Evolutionary conservation across 768 basidiomycete genomes (phyloP).

Genomic region (Lactarius trivialis): DNA sequence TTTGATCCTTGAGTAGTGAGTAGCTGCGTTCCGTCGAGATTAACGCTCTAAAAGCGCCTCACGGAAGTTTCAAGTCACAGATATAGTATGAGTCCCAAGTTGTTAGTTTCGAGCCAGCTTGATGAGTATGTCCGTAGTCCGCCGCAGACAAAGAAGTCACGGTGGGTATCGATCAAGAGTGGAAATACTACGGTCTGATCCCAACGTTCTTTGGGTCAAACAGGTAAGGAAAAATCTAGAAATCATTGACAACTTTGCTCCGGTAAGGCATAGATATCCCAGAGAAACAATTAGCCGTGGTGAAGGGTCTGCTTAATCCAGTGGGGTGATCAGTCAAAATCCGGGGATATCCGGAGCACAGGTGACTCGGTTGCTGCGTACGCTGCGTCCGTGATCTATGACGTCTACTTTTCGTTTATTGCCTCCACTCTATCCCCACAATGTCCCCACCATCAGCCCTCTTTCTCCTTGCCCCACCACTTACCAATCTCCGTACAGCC

Average conservation of each 20-base stretch:
- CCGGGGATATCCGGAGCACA: neutral
- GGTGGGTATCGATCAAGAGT: neutral
- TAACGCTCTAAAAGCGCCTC: conserved; percentile 2
- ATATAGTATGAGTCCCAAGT: neutral
- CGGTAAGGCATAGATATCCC: neutral
- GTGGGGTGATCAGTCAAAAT: neutral
- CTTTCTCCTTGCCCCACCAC: neutral
- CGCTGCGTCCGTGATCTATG: conserved; percentile 3
- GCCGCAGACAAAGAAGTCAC: neutral
- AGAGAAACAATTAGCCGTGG: neutral
- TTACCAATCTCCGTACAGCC: neutral
- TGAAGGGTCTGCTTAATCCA: neutral
- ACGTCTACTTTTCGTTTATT: conserved; percentile 4
- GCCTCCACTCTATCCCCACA: conserved; percentile 7
- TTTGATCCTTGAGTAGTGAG: neutral
- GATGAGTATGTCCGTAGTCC: neutral
- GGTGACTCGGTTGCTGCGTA: too few relatives aligned
- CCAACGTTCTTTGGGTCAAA: neutral
- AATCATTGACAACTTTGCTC: neutral
- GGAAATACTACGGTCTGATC: neutral
- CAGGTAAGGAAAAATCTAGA: neutral
- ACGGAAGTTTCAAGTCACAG: conserved; percentile 2
- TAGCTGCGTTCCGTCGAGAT: neutral
- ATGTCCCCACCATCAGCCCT: neutral
- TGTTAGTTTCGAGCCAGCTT: neutral